Base-by-base conservation (phyloP, 805 yeast genomes). In the Nakazawaea molendinolei region DNA sequence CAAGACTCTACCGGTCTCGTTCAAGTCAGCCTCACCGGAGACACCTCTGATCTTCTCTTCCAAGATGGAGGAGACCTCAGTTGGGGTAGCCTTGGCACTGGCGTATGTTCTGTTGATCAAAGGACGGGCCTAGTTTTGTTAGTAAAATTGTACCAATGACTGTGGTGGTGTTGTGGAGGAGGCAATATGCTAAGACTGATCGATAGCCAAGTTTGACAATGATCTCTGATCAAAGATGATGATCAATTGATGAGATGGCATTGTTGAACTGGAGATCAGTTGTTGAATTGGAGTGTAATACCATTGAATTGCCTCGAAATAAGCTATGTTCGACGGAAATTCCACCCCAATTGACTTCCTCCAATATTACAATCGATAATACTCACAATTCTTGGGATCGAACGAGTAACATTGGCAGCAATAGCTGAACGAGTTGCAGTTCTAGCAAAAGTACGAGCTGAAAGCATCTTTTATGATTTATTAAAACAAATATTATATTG, bases 41-140 rank as follows among this genome's bases (percentile, higher is more conserved):
- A 90, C 94, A 73, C 98, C 98, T 76, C 96, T 89, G 76, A 92
- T 92, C 74, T 95, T 87, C 71, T 92, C 95, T 76, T 92, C 98
- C 63, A 92, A 80, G 73, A 92, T 92, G 44, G 97, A 86, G 53
- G 98, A 89, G 52, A 92, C 98, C 76, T 92, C 99, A 53, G 97
- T 92, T 65, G 99, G 97, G 56, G 95, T 87, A 61, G 97, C 92
- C 80, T 92, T 92, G 52, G 92, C 89, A 43, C 89, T 77, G 61
- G 97, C 97, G 65, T 77, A 86, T 70, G 95, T 80, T 62, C 87
- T 79, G 46, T 63, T 64, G 55, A 71, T 64, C 54, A 69, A 57
- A 62, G 87, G 86, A 71, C 85, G 85, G 57, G 86, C 81, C 85
- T 77, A 25, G 28, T 12, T n/a, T 18, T 17, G 33, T 28, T 23